phyloP scores from a whole-genome alignment of 495 filamentous ascomycete genomes.

The Xylaria telfairii region DNA sequence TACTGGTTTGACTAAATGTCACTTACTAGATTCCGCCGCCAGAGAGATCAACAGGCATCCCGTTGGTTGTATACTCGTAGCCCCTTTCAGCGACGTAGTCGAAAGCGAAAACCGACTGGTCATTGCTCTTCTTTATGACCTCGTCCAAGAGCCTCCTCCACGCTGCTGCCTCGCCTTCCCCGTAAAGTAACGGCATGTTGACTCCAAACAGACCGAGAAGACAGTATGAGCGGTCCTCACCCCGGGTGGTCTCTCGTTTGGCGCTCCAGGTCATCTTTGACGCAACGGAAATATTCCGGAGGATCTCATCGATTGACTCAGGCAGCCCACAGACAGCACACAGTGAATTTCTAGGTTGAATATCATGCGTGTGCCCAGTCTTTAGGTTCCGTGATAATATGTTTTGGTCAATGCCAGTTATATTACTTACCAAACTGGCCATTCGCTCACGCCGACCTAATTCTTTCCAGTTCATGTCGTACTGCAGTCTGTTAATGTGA shows the following conservation, averaged over 20 bases:
- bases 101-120: constrained; percentile 7
- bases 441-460: neutral
- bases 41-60: neutral
- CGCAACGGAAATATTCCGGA: neutral
- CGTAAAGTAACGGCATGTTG: neutral
- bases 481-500: neutral
- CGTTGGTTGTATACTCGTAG: neutral
- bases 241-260: neutral
- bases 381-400: neutral
- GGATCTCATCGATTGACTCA: neutral
- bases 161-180: neutral
- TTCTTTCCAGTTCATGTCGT: neutral
- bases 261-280: constrained; percentile 4
- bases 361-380: neutral
- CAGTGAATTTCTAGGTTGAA: neutral
- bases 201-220: neutral
- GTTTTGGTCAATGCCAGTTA: constrained; percentile 4
- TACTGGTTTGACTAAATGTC: neutral
- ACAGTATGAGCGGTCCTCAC: neutral
- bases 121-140: constrained; percentile 3
- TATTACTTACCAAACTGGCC: neutral
- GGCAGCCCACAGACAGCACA: neutral
- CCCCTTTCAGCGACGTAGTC: neutral
- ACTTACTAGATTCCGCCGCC: constrained; percentile 10
- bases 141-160: constrained; percentile 5